Base-by-base conservation (phyloP, 1,284 basidiomycete species). In the Garcileccinum viscosum region DNA sequence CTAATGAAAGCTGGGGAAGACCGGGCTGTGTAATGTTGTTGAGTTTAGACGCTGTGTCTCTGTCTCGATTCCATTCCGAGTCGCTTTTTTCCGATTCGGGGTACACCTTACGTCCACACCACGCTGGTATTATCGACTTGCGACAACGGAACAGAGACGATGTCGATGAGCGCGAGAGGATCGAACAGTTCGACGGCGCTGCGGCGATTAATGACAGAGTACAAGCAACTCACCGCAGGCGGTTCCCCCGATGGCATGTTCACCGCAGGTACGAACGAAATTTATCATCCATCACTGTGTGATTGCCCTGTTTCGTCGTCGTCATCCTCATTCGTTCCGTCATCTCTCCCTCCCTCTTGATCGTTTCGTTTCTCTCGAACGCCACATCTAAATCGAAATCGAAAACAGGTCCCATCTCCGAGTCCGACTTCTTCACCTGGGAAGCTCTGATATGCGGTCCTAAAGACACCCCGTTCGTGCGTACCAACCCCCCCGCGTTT, bases 361-460 rank as follows among this genome's bases (percentile, higher is more conserved):
- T 9, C 33, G 33, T 35, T 35, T 35, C 33, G 33, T 35, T 35
- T 47, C 47, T 50, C 47, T 50, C 27, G 5, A 56, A 47, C 56
- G 15, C 33, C 42, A 60, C 65, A 33, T 42, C 32, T 35, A 59
- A 32, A 35, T 33, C 58, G 58, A 59, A 56, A 56, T 56, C 53
- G 53, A 5, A 66, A 69, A 22, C 77, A 91, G 95, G 95, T 0
- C 96, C 96, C 59, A 88, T 98, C 76, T 92, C 93, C 61, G 97
- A 99, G 83, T 91, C 93, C 73, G 96, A 99, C 84, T 97, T 99
- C 86, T 95, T 99, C 80, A 93, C 93, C 72, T 99, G 98, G 98
- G 98, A 99, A 82, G 97, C 97, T 22, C 87, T 99, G 74, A 97
- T 99, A 70, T 93, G 91, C 75, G 98, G 98, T 1, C 98, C 97